Conservation (phyloP, 345 rosid species). For the Salix udensis region DNA sequence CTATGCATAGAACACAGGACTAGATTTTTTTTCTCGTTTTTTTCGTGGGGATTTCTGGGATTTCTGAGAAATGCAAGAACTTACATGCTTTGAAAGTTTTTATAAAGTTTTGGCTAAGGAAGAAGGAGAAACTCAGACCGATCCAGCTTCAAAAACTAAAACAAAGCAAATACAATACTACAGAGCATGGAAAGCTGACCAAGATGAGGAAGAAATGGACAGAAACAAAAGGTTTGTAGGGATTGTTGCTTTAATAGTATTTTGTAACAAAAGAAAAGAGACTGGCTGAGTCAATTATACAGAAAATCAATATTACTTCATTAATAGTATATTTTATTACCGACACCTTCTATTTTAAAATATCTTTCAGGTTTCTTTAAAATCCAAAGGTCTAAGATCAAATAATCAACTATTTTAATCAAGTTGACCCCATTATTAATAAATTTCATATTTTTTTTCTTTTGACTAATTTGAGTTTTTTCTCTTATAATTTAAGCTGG, state of each 20-base stretch:
- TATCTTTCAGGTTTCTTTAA: neutral
- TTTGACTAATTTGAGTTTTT: no score
- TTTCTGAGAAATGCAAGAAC: neutral
- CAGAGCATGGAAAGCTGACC: neutral
- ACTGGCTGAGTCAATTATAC: neutral
- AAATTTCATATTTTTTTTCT: no score
- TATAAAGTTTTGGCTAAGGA: conserved; percentile 20
- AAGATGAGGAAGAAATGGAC: neutral
- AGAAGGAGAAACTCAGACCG: neutral
- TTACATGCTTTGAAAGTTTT: conserved; percentile 33
- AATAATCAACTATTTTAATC: neutral
- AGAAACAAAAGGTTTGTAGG: no score
- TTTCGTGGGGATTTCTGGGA: neutral
- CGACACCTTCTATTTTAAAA: neutral
- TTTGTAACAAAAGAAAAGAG: no score
- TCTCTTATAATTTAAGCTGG: neutral
- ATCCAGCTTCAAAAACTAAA: conserved; percentile 22
- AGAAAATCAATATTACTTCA: no score
- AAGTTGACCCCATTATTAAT: neutral
- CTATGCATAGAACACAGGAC: neutral
- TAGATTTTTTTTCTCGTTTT: conserved; percentile 2
- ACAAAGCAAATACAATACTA: neutral
- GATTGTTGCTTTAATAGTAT: no score
- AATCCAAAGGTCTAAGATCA: neutral
- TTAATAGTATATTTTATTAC: neutral